Base-by-base conservation (phyloP, 257 asterid genomes). In the Parsonsia alboflavescens region DNA sequence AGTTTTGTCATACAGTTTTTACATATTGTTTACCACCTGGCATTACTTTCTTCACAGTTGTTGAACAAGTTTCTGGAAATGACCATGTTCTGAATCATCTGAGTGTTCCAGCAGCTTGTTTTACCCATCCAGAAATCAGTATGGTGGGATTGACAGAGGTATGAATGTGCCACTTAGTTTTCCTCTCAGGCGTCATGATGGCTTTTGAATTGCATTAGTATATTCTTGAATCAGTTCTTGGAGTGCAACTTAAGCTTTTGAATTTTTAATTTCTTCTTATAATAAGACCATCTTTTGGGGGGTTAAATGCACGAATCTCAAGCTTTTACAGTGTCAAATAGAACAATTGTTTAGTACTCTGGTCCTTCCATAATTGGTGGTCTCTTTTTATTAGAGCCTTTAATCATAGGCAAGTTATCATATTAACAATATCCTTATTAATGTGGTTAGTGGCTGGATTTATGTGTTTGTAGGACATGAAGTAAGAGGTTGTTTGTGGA, bases 61-160 rank as follows among this genome's bases (percentile, higher is more conserved):
- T 95, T 81, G 99, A 95, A 87, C 99, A 95, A 84, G 88, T 92
- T 61, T 80, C 96, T 61, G 99, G 99, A 63, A 85, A 80, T 5
- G 98, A 89, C 88, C 97, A 92, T 81, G 91, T 95, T 76, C 84
- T 95, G 81, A 92, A 95, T 74, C 98, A 92, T 84, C 82, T 89
- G 73, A 95, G 96, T 87, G 85, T 95, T 76, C 99, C 99, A 52
- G 99, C 98, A 41, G 99, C 99, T 69, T 95, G 99, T 80, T 92
- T 95, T 80, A 95, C 99, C 75, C 99, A 95, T 86, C 98, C 99
- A 13, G 99, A 95, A 84, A 95, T 95, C 87, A 95, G 99, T 84
- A 88, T 95, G 94, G 98, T 95, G 71, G 99, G 99, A 75, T 78
- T 90, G 83, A 95, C 99, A 10, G 98, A 93, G 98, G 98, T 91